A percentile compares a stretch with the other conserved stretches of the same genome.
These are phyloP conservation scores for Calonectria multiphialidica DNA, from an alignment of 2,329 filamentous ascomycete species.

Conservation along the genomic window DNA sequence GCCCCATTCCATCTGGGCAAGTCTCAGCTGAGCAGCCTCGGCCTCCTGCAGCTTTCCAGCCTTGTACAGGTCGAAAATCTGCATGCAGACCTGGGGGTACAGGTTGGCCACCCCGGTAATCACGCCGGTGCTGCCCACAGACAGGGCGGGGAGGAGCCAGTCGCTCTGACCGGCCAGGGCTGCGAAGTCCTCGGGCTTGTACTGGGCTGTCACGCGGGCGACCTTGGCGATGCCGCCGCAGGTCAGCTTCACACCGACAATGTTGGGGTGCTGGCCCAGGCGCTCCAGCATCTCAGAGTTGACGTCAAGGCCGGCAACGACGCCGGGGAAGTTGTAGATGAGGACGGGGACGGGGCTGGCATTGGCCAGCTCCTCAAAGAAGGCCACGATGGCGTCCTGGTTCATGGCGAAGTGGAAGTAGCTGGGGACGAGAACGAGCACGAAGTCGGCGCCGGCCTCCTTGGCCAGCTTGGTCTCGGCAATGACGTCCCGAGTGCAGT, in stretches of 20 bases:
- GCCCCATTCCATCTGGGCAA: slow-evolving; percentile 66
- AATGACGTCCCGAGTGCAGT: slow-evolving; percentile 75
- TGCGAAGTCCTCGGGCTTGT: slow-evolving; percentile 67
- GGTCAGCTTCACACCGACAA: slow-evolving; percentile 78
- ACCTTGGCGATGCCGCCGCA: slow-evolving; percentile 83
- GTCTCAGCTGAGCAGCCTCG: slow-evolving; percentile 60
- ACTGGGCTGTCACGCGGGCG: slow-evolving; percentile 65
- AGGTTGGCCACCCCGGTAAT: slow-evolving; percentile 75
- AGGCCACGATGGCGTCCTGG: slow-evolving; percentile 69
- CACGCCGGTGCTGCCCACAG: slow-evolving; percentile 69
- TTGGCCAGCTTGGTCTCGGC: slow-evolving; percentile 72
- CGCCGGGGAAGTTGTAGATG: slow-evolving; percentile 80
- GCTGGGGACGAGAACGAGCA: slow-evolving; percentile 76
- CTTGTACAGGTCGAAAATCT: slow-evolving; percentile 61
- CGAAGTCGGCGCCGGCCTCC: slow-evolving; percentile 74
- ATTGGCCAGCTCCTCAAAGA: slow-evolving; percentile 71
- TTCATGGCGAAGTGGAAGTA: slow-evolving; percentile 77
- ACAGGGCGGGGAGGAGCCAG: slow-evolving; percentile 73
- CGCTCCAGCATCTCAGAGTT: slow-evolving; percentile 73
- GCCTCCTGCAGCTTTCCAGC: slow-evolving; percentile 62
- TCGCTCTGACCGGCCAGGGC: slow-evolving; percentile 81
- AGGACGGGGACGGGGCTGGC: slow-evolving; percentile 72
- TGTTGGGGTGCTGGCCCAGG: slow-evolving; percentile 71
- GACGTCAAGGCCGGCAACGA: slow-evolving; percentile 75
- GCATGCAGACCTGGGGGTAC: slow-evolving; percentile 68